phyloP scores from a whole-genome alignment of 768 basidiomycete genomes.

The Guyanaporus albipodus region DNA sequence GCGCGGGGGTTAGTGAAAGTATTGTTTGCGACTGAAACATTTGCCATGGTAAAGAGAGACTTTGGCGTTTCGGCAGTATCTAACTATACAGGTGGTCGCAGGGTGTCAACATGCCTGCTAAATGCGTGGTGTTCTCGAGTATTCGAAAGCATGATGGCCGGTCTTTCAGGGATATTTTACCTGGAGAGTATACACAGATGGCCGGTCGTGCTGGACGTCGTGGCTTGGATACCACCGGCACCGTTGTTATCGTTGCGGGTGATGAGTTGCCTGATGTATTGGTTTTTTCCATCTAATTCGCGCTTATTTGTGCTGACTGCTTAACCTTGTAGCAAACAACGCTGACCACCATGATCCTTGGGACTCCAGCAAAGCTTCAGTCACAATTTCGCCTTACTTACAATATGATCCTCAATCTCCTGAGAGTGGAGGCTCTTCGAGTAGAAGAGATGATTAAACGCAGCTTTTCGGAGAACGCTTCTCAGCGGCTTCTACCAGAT shows the following conservation, averaged over 20 bases:
- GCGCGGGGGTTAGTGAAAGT: constrained; percentile 94
- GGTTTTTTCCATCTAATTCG: constrained; percentile 4
- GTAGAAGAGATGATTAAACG: constrained; percentile 99
- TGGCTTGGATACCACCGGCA: constrained; percentile 92
- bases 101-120: constrained; percentile 99
- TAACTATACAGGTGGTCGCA: constrained; percentile 30
- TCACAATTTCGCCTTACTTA: constrained; percentile 98
- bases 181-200: constrained; percentile 98
- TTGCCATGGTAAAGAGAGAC: constrained; percentile 77
- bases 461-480: constrained; percentile 96
- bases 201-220: constrained; percentile 96
- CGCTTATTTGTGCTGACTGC: background rate
- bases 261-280: constrained; percentile 83
- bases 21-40: constrained; percentile 97
- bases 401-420: constrained; percentile 97
- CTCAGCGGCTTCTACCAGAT: constrained; percentile 87
- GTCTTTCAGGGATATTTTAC: constrained; percentile 83
- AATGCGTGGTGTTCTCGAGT: constrained; percentile 93
- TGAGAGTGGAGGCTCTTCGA: constrained; percentile 91
- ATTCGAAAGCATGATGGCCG: constrained; percentile 95
- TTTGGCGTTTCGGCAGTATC: constrained; percentile 3
- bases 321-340: constrained; percentile 53
- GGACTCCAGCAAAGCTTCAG: constrained; percentile 85
- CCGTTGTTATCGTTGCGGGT: constrained; percentile 85
- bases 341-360: constrained; percentile 87